Base-by-base conservation (phyloP, 2,329 filamentous ascomycete genomes). In the Septoria petroselini region DNA sequence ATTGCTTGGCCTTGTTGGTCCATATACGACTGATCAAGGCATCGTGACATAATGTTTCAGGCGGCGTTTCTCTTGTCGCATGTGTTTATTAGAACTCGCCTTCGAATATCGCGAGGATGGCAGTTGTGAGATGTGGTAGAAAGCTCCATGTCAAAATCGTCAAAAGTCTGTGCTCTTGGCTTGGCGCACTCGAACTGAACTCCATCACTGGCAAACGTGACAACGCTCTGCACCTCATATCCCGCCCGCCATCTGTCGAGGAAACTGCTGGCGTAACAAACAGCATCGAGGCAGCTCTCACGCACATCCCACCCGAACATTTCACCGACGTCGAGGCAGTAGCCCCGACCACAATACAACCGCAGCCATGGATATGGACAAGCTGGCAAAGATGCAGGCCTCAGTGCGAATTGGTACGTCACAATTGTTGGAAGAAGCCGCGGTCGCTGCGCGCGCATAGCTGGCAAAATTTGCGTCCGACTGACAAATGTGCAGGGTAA, bases 371-470 rank as follows among this genome's bases (percentile, higher is more conserved):
- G 80, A 84, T 78, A 74, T 78, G 67, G 80, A 80, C 71, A 84
- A 83, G 77, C 72, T 84, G 68, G 79, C 79, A 70, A 80, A 73
- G 70, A 79, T 84, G 78, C 80, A 83, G 73, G 75, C 77, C 73
- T 79, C 78, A 65, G 79, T 80, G 69, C 79, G 81, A 71, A 88
- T 84, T 75, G 85, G 85, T 88, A 82, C 66, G 84, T 56, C 18
- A 11, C 17, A 29, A n/a, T n/a, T 18, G 15, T 11, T 15, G 17
- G 15, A 5, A 15, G 15, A 23, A 17, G 11, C 30, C 31, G 30
- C 40, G 30, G 29, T 41, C 46, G 19, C 27, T 12, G 8, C 34
- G 35, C 41, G 12, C 14, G 27, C 37, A n/a, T 41, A 19, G 6
- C 5, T 31, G 2, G 11, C 19, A 25, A 33, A 41, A 12, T 34